Percentiles rank a stretch among this genome's conserved stretches.
Evolutionary conservation across 2,329 filamentous ascomycete genomes (phyloP).

Genomic region (Pseudocercospora ulei): DNA sequence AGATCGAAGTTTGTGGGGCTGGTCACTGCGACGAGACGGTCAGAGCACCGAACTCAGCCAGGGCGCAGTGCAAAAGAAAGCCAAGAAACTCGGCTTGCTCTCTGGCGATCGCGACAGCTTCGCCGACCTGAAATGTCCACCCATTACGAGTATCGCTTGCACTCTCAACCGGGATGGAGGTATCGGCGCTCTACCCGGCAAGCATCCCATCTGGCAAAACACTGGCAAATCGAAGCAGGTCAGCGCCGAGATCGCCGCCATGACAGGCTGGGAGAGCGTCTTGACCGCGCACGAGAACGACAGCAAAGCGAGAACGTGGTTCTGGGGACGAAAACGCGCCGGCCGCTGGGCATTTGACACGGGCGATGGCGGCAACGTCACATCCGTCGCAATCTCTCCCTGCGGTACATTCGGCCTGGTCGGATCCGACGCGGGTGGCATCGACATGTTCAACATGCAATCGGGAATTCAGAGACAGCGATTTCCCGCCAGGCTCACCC

Average conservation of each 20-base stretch:
- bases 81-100: slow-evolving; percentile 74
- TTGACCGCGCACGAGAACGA: slow-evolving; percentile 86
- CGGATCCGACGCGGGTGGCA: slow-evolving; percentile 68
- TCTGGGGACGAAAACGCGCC: slow-evolving; percentile 89
- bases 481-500: slow-evolving; percentile 71
- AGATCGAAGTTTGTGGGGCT: slow-evolving; percentile 90
- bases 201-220: slow-evolving; percentile 75
- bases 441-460: slow-evolving; percentile 96
- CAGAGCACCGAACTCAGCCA: slow-evolving; percentile 92
- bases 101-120: slow-evolving; percentile 31
- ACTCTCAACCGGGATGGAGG: slow-evolving; percentile 91
- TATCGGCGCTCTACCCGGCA: slow-evolving; percentile 72
- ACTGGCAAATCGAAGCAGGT: slow-evolving; percentile 49
- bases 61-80: slow-evolving; percentile 75
- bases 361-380: slow-evolving; percentile 69
- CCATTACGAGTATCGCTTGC: slow-evolving; percentile 83
- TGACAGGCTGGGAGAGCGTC: slow-evolving; percentile 94
- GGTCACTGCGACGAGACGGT: slow-evolving; percentile 86
- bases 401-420: slow-evolving; percentile 91
- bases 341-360: slow-evolving; percentile 90
- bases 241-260: slow-evolving; percentile 61
- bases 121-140: slow-evolving; percentile 72
- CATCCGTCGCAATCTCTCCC: slow-evolving; percentile 73
- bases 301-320: slow-evolving; percentile 83
- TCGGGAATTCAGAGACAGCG: slow-evolving; percentile 80